These are phyloP conservation scores for Hypoxylon trugodes DNA, from an alignment of 495 filamentous ascomycete species.

Conservation along the genomic window DNA sequence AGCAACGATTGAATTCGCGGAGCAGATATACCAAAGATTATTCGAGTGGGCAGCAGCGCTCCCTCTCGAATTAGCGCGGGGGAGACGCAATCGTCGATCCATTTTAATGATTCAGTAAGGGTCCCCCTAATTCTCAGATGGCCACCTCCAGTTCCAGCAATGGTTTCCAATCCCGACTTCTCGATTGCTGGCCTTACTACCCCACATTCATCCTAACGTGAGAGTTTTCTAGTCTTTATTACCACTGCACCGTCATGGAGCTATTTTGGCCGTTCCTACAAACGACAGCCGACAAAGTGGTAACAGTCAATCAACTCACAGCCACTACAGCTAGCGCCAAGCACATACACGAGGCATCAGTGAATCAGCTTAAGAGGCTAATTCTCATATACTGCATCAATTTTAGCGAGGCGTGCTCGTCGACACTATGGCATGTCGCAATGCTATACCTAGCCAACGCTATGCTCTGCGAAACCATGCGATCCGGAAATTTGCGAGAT, in stretches of 20 bases:
- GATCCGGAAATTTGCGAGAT: slow-evolving; percentile 25
- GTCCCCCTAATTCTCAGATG: neutral
- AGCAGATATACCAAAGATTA: slow-evolving; percentile 25
- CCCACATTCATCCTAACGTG: slow-evolving; percentile 12
- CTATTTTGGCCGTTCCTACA: slow-evolving; percentile 39
- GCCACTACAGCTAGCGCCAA: slow-evolving; percentile 11
- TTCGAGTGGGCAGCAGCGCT: slow-evolving; percentile 34
- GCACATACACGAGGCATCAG: slow-evolving; percentile 29
- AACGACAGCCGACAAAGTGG: slow-evolving; percentile 2
- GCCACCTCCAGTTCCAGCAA: neutral
- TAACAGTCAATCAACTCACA: slow-evolving; percentile 22
- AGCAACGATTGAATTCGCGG: slow-evolving; percentile 34
- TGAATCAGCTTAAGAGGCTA: slow-evolving; percentile 40
- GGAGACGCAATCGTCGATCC: slow-evolving; percentile 33
- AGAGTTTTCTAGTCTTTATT: slow-evolving; percentile 32
- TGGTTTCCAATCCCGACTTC: neutral
- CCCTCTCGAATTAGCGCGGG: slow-evolving; percentile 25
- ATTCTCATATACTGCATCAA: slow-evolving; percentile 36
- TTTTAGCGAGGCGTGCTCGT: slow-evolving; percentile 14
- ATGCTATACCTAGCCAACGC: slow-evolving; percentile 41
- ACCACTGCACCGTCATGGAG: slow-evolving; percentile 37
- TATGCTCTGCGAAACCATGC: slow-evolving; percentile 34
- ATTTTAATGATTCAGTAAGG: slow-evolving; percentile 39
- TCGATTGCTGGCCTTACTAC: neutral
- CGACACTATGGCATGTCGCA: slow-evolving; percentile 38